Base-by-base conservation (phyloP, 192 early-diverging fungal genomes). In the Coemansia sp. region DNA sequence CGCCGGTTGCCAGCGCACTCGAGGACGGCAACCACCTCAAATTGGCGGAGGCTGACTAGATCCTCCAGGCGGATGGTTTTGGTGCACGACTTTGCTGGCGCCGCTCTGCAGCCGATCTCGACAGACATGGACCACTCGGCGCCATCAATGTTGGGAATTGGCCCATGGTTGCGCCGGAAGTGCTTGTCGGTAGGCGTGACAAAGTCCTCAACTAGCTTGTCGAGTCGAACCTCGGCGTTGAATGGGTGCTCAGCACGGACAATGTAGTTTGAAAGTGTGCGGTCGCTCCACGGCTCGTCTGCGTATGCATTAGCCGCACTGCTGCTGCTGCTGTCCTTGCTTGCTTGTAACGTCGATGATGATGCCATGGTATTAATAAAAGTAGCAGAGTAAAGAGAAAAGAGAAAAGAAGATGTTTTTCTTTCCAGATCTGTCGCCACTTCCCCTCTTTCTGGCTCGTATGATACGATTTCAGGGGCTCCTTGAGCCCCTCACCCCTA, bases 101-200 rank as follows among this genome's bases (percentile, higher is more conserved):
- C 33, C 6, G 23, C 21, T 17, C 21, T 42, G 16, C 53, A 66
- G 46, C 35, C 44, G 7, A 84, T 64, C 32, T 91, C 86, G 23
- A 97, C 74, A 8, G 74, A 69, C 65, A 97, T 80, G 10, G 44
- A 19, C 82, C 89, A 92, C 8, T 75, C 69, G 0, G 82, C 73
- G 1, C 70, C 67, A 21, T 88, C 80, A n/a, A 95, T 82, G 39
- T 89, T 78, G 11, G 95, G 95, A 39, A 97, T 91, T 26, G 95
- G 92, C 5, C 95, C 89, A 68, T 97, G 95, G 80, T 94, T 93
- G 23, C 95, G 90, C 49, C 93, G 91, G 67, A 92, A 97, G 74
- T 93, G 93, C 43, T 84, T 71, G 21, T 87, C 78, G 47, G 88
- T 90, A 6, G 93, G 92, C 13, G 95, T 97, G 42, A 94, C 86